These are phyloP conservation scores for Gossypium schwendimanii DNA, from an alignment of 441 rosid species.

Conservation along the genomic window DNA sequence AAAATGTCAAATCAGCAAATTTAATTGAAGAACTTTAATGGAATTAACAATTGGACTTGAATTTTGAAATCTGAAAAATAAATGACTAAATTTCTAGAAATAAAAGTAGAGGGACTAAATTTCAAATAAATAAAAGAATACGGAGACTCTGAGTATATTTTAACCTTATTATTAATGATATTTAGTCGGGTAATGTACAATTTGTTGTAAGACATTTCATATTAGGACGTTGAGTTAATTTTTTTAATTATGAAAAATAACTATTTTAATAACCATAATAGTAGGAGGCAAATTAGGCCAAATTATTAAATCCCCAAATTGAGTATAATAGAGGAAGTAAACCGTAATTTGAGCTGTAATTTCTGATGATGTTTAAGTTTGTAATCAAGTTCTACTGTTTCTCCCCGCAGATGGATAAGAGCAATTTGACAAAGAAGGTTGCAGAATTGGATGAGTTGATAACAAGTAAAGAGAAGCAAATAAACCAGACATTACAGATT, in stretches of 20 bases:
- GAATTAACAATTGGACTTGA: not conserved
- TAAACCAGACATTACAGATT: slow-evolving; percentile 30
- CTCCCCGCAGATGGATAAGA: slow-evolving; percentile 59
- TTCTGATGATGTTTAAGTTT: not conserved
- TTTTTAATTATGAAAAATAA: not conserved
- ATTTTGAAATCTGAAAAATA: not conserved
- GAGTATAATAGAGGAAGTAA: not conserved
- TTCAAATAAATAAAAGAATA: not conserved
- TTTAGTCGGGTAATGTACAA: not conserved
- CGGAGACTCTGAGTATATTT: not conserved
- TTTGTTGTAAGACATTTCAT: not conserved
- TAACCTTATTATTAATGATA: not conserved
- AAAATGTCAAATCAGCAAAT: not conserved
- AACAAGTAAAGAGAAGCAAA: slow-evolving; percentile 32
- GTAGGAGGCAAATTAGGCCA: not conserved
- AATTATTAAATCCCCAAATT: not conserved
- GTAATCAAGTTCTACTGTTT: not conserved
- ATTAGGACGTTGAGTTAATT: not conserved
- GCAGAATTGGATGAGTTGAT: slow-evolving; percentile 67
- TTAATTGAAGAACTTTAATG: not conserved
- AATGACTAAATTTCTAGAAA: not conserved
- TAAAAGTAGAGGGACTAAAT: not conserved
- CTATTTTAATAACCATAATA: not conserved
- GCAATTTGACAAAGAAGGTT: slow-evolving; percentile 53
- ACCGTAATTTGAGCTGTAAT: slow-evolving; percentile 16